These are phyloP conservation scores for Leccinum ochraceum DNA, from an alignment of 768 basidiomycete species.

Conservation along the genomic window DNA sequence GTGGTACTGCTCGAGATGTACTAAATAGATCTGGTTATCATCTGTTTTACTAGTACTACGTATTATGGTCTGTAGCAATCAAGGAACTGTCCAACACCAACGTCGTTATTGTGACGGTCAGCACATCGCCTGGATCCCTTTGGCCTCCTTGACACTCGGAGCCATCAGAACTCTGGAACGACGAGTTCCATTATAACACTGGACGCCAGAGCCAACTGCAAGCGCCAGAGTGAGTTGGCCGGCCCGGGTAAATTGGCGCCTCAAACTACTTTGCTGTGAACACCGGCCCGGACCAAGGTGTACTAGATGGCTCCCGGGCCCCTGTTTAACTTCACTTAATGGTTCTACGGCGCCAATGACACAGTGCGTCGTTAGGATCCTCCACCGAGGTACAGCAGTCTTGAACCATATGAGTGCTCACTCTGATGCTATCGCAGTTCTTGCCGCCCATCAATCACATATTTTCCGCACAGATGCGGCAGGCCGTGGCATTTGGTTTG, in stretches of 20 bases:
- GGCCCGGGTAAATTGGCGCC: constrained; percentile 35
- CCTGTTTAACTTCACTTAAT: constrained; percentile 32
- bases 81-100: constrained; percentile 63
- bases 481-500: constrained; percentile 46
- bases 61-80: constrained; percentile 49
- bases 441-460: constrained; percentile 31
- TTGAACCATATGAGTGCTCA: constrained; percentile 10
- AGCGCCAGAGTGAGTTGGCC: constrained; percentile 42
- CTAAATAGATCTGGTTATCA: neutral
- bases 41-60: constrained; percentile 17
- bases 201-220: constrained; percentile 49
- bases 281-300: constrained; percentile 51
- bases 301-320: constrained; percentile 46
- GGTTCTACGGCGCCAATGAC: constrained; percentile 59
- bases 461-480: constrained; percentile 38
- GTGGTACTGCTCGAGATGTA: constrained; percentile 23
- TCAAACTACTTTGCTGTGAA: constrained; percentile 37
- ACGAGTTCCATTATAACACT: constrained; percentile 46
- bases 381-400: constrained; percentile 55
- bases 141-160: constrained; percentile 51
- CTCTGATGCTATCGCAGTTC: neutral
- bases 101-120: constrained; percentile 63
- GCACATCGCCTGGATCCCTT: constrained; percentile 63
- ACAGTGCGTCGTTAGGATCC: constrained; percentile 57
- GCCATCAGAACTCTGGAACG: constrained; percentile 47